These are phyloP conservation scores for Boletus sp. DNA, from an alignment of 768 basidiomycete species.

Conservation along the genomic window DNA sequence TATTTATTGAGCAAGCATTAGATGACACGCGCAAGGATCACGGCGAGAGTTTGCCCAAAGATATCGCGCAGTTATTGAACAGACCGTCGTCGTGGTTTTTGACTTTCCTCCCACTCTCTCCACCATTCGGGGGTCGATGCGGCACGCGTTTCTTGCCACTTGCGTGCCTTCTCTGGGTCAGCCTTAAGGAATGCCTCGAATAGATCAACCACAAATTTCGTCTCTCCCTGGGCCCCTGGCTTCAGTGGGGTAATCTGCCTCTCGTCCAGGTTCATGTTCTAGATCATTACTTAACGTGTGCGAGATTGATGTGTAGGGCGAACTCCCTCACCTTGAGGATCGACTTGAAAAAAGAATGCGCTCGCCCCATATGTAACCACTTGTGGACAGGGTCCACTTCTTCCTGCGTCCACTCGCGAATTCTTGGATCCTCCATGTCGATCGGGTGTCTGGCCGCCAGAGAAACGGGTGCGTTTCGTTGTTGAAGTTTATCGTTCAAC, in stretches of 20 bases:
- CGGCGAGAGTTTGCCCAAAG: not conserved
- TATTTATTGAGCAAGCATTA: constrained; percentile 16
- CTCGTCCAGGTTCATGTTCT: constrained; percentile 22
- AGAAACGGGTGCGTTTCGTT: constrained; percentile 16
- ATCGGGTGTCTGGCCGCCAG: constrained; percentile 20
- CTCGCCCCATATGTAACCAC: constrained; percentile 38
- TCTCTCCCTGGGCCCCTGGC: constrained; percentile 6
- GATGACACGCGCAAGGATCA: not conserved
- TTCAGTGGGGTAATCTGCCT: constrained; percentile 8
- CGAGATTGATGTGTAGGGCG: not conserved
- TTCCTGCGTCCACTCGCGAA: constrained; percentile 39
- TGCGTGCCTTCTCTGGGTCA: constrained; percentile 17
- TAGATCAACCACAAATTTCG: constrained; percentile 14
- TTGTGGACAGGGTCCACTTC: constrained; percentile 33
- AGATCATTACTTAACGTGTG: not conserved
- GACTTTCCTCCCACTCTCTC: constrained; percentile 28
- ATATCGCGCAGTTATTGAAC: not conserved
- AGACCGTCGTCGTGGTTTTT: constrained; percentile 11
- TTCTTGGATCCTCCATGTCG: constrained; percentile 35
- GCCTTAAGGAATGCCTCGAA: constrained; percentile 27
- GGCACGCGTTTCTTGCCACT: constrained; percentile 25
- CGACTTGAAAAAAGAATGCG: constrained; percentile 25
- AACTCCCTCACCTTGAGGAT: constrained; percentile 24
- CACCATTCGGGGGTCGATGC: constrained; percentile 28
- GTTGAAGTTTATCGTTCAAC: constrained; percentile 28